phyloP scores from a whole-genome alignment of 805 yeast species.

The Kurtzmaniella fragi region DNA sequence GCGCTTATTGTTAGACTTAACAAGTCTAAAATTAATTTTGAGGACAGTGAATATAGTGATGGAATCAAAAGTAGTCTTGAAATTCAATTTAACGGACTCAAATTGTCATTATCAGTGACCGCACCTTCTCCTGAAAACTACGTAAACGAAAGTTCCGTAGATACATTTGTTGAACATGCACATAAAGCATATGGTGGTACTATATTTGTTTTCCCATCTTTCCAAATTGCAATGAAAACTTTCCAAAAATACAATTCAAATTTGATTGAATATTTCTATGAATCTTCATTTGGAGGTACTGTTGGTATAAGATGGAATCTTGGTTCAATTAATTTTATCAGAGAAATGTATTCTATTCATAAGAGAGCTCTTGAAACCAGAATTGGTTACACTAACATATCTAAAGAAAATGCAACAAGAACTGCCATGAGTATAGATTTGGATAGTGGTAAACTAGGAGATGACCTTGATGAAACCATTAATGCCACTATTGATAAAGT shows the following conservation, averaged over 20 bases:
- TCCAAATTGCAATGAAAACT: slow-evolving; percentile 70
- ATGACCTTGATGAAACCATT: slow-evolving; percentile 31
- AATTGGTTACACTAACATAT: slow-evolving; percentile 24
- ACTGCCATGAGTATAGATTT: slow-evolving; percentile 14
- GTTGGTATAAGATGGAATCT: slow-evolving; percentile 92
- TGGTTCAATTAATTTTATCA: slow-evolving; percentile 82
- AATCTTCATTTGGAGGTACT: slow-evolving; percentile 78
- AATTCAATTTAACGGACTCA: slow-evolving; percentile 56
- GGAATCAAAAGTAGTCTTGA: slow-evolving; percentile 53
- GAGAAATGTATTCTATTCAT: slow-evolving; percentile 91
- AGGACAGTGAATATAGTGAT: slow-evolving; percentile 41
- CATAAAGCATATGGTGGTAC: slow-evolving; percentile 68
- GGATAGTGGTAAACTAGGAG: slow-evolving; percentile 10
- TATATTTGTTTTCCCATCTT: slow-evolving; percentile 74
- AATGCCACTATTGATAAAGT: slow-evolving; percentile 34
- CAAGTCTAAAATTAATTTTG: slow-evolving; percentile 47
- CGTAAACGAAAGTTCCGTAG: slow-evolving; percentile 41
- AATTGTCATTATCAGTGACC: slow-evolving; percentile 63
- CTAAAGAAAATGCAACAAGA: slow-evolving; percentile 21
- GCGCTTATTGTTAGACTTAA: slow-evolving; percentile 63
- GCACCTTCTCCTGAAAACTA: slow-evolving; percentile 47
- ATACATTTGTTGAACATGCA: slow-evolving; percentile 53
- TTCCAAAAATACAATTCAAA: slow-evolving; percentile 52
- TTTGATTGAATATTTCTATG: slow-evolving; percentile 60
- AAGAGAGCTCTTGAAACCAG: slow-evolving; percentile 67